Conservation (phyloP, 805 yeast genomes). For the Wickerhamomyces silvicola region DNA sequence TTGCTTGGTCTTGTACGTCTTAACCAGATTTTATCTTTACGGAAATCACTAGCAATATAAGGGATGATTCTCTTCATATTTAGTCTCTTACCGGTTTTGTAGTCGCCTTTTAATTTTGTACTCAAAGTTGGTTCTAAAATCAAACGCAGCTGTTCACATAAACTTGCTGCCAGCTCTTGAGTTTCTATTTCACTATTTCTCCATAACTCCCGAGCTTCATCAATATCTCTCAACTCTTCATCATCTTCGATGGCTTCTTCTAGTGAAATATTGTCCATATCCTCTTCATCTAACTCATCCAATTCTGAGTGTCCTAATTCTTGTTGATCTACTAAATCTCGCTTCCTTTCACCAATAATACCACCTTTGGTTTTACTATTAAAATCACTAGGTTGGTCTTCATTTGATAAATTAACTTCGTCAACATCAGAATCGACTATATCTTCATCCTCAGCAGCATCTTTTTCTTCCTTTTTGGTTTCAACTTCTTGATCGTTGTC, state of each 20-base stretch:
- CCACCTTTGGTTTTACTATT: conserved; percentile 47
- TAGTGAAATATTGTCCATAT: conserved; percentile 12
- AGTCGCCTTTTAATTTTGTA: conserved; percentile 93
- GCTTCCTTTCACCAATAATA: conserved; percentile 40
- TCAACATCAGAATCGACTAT: conserved; percentile 20
- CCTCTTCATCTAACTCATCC: conserved; percentile 23
- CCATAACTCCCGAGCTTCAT: conserved; percentile 78
- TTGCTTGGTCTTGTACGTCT: conserved; percentile 96
- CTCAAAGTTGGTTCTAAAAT: conserved; percentile 94
- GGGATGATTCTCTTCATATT: conserved; percentile 98
- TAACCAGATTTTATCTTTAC: conserved; percentile 97
- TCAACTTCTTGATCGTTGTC: conserved; percentile 35
- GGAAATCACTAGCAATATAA: conserved; percentile 93
- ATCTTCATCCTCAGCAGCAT: conserved; percentile 25
- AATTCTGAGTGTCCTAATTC: conserved; percentile 30
- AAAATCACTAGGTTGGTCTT: conserved; percentile 36
- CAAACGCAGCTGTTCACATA: conserved; percentile 88
- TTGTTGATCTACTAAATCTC: conserved; percentile 21
- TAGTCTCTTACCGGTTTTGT: conserved; percentile 92
- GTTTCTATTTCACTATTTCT: conserved; percentile 76
- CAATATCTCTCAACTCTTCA: conserved; percentile 41
- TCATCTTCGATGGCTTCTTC: conserved; percentile 19
- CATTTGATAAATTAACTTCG: conserved; percentile 24
- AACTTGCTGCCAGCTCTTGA: conserved; percentile 75
- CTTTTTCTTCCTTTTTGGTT: conserved; percentile 27